Base-by-base conservation (phyloP, 176 grass and related monocot species). In the Carex parvula region DNA sequence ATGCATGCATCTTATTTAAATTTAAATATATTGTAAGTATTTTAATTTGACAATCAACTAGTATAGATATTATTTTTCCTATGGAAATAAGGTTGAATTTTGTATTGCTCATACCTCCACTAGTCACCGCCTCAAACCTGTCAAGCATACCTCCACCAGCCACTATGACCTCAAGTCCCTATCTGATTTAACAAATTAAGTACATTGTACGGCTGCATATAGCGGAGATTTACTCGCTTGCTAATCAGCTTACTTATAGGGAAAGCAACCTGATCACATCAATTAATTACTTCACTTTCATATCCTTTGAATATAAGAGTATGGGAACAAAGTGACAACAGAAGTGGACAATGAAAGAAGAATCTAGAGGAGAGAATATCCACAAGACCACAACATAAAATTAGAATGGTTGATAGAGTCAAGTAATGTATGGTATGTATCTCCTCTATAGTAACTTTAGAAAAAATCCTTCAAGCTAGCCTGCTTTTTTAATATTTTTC, bases 171-270 rank as follows among this genome's bases (percentile, higher is more conserved):
- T 75, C 53, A 26, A 75, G 21, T 75, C 44, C 44, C 20, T 26
- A 6, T 75, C 44, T 16, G 44, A 52, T 75, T 75, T 26, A 75
- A 75, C 20, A 75, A 53, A 75, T 52, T 12, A 75, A 75, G 44
- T 75, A 75, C 67, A 70, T 70, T 70, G 70, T 75, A 75, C 70
- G 70, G 70, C 14, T 75, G 20, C 70, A 75, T 75, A 53, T 75
- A 53, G 15, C 42, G 13, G 12, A 53, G 70, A n/a, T 75, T 52
- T 46, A 74, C 4, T 74, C 20, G 1, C 8, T 26, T 13, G 10
- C 18, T 26, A 10, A 48, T 48, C n/a, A 18, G 15, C 30, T 24
- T 32, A 66, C 2, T 33, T 15, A 66, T 6, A 66, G 6, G 29
- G 64, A 73, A 73, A 46, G 42, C 20, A 50, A 52, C 11, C 70